Base-by-base conservation (phyloP, 306 rosid species). In the Vigna unguiculata region DNA sequence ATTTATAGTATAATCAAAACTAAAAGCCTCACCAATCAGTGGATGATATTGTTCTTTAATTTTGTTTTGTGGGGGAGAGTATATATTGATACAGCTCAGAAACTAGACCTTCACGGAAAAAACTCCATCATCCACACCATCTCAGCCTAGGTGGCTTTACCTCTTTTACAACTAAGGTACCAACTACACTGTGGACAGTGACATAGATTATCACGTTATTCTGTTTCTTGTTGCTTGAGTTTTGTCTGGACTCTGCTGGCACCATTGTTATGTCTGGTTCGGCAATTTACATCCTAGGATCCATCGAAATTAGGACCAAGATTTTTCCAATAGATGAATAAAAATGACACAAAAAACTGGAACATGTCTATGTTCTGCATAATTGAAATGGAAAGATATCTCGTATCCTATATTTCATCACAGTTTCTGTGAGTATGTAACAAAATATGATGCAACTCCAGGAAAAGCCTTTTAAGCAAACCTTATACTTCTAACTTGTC, bases 161-260 rank as follows among this genome's bases (percentile, higher is more conserved):
- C 14, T 28, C 61, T n/a, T 28, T 6, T 9, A 59, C 11, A 4
- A 16, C 3, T 28, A 9, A 24, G 21, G 2, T 4, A 49, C 19
- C 45, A 19, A 69, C 32, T 53, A 46, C n/a, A 34, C 38, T 14
- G 22, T 69, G 59, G 57, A 63, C 49, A 60, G 57, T 75, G 19
- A 34, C 64, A 32, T 25, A 30, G 41, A 34, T 58, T 59, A 41
- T 28, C 65, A 46, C 53, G 68, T 75, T 46, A 28, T 52, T 32
- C 22, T 5, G 9, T 53, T 52, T 57, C 74, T 54, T 53, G 47
- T 28, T 49, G 20, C 13, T 4, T 58, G 15, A 57, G 45, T 60
- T 21, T 12, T 61, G 25, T 61, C 20, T 30, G 38, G 16, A 30
- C 22, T 45, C 60, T 20, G 7, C 6, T 13, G 61, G 71, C 47